These are phyloP conservation scores for Adansonia rubrostipa DNA, from an alignment of 441 rosid genomes.

Conservation along the genomic window DNA sequence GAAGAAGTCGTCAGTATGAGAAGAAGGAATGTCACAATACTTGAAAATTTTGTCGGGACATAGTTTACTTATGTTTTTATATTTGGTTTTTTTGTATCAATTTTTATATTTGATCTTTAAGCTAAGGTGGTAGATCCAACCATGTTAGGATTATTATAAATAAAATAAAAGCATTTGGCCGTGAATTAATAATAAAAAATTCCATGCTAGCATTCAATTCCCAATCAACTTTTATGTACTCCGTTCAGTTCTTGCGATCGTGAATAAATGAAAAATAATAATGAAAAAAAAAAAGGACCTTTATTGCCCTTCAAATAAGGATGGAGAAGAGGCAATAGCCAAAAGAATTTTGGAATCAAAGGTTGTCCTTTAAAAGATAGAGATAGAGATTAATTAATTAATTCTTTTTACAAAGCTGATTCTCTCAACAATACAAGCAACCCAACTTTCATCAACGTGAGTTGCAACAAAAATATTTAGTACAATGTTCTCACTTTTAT, in stretches of 20 bases:
- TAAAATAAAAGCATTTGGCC: constrained; percentile 27
- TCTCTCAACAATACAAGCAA: constrained; percentile 33
- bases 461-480: constrained; percentile 5
- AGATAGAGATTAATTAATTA: constrained; percentile 12
- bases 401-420: neutral
- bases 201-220: too few species aligned
- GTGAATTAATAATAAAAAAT: neutral
- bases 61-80: too few species aligned
- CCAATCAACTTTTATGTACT: too few species aligned
- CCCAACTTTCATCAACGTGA: constrained; percentile 2
- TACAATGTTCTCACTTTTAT: neutral
- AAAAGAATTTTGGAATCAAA: constrained; percentile 31
- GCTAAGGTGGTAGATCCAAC: too few species aligned
- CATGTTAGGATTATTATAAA: neutral
- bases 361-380: constrained; percentile 26
- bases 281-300: constrained; percentile 31
- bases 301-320: constrained; percentile 40
- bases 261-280: constrained; percentile 12
- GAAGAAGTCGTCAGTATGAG: too few species aligned
- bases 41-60: too few species aligned
- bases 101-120: too few species aligned
- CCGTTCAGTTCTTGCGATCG: neutral
- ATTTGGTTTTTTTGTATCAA: too few species aligned
- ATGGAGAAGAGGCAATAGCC: constrained; percentile 40
- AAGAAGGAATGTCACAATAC: too few species aligned